These are phyloP conservation scores for Emmonsia crescens DNA, from an alignment of 2,329 filamentous ascomycete genomes.

Conservation along the genomic window DNA sequence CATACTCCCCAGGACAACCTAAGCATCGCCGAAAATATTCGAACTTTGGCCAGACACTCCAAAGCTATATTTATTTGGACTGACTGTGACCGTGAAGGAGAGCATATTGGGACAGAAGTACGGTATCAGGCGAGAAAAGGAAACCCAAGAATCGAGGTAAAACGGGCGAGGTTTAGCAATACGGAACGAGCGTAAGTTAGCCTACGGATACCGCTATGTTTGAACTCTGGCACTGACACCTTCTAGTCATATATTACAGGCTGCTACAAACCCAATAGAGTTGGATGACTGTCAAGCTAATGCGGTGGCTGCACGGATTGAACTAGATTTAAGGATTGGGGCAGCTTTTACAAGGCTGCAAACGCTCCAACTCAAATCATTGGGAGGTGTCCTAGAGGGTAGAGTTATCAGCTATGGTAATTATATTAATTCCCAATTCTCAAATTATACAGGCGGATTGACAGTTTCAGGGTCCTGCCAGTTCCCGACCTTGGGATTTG, in stretches of 20 bases:
- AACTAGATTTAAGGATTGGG: conserved; percentile 85
- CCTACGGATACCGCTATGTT: conserved; percentile 4
- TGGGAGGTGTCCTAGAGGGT: conserved; percentile 57
- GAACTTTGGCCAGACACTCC: conserved; percentile 61
- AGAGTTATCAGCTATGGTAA: conserved; percentile 71
- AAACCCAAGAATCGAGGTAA: conserved; percentile 65
- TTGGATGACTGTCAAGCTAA: conserved; percentile 79
- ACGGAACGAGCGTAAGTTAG: conserved; percentile 69
- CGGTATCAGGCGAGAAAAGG: conserved; percentile 64
- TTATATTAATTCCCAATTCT: conserved; percentile 11
- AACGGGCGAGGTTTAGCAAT: conserved; percentile 87
- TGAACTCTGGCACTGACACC: neutral
- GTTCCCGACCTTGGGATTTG: conserved; percentile 92
- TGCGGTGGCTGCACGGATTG: conserved; percentile 79
- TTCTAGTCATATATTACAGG: conserved; percentile 68
- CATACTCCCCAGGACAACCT: conserved; percentile 56
- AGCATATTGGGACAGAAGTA: conserved; percentile 91
- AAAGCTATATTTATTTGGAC: conserved; percentile 90
- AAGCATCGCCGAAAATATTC: conserved; percentile 74
- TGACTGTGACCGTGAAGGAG: conserved; percentile 94
- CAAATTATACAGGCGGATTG: conserved; percentile 3
- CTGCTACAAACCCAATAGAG: conserved; percentile 63
- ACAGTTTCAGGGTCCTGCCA: conserved; percentile 61
- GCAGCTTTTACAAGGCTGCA: conserved; percentile 86
- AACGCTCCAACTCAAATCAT: conserved; percentile 61